Evolutionary conservation across 1,284 basidiomycete genomes (phyloP).

Genomic region (Amylostereum areolatum): DNA sequence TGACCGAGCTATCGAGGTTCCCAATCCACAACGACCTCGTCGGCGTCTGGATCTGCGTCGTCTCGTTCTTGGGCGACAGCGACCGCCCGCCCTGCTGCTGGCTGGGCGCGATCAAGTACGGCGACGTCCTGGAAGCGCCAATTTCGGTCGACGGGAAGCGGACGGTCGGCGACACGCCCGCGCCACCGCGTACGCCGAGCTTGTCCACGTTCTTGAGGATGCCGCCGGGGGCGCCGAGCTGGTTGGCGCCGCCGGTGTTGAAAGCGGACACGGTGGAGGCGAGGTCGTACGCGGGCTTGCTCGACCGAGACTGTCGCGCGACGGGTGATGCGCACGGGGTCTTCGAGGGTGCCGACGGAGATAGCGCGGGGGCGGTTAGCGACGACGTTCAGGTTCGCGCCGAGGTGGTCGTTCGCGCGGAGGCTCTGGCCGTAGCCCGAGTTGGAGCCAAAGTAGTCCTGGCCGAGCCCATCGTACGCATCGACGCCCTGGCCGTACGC

Average conservation of each 20-base stretch:
- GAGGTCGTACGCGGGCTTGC: conserved; percentile 44
- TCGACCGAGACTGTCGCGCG: conserved; percentile 55
- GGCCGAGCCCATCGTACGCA: conserved; percentile 43
- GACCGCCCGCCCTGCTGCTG: conserved; percentile 57
- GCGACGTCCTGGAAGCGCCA: conserved; percentile 49
- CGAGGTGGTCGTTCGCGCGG: conserved; percentile 65
- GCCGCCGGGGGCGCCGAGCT: conserved; percentile 8
- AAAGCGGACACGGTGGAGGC: conserved; percentile 12
- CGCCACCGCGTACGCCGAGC: conserved; percentile 33
- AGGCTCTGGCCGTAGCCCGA: conserved; percentile 27
- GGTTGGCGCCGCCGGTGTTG: conserved; percentile 9
- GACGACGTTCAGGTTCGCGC: conserved; percentile 27
- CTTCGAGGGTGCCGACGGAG: conserved; percentile 88
- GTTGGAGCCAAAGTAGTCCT: neutral
- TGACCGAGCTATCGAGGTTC: conserved; percentile 89
- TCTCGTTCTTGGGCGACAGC: conserved; percentile 71
- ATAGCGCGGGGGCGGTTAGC: conserved; percentile 77
- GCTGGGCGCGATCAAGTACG: conserved; percentile 37
- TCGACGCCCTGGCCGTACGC: conserved; percentile 38
- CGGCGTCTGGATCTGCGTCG: conserved; percentile 80
- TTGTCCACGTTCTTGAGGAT: conserved; percentile 33
- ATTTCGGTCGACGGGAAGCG: conserved; percentile 65
- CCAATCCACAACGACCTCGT: conserved; percentile 97
- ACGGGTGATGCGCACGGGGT: conserved; percentile 60
- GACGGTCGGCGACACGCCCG: conserved; percentile 50